These are phyloP conservation scores for Sugiyamaella chiloensis DNA, from an alignment of 805 yeast genomes.

Conservation along the genomic window DNA sequence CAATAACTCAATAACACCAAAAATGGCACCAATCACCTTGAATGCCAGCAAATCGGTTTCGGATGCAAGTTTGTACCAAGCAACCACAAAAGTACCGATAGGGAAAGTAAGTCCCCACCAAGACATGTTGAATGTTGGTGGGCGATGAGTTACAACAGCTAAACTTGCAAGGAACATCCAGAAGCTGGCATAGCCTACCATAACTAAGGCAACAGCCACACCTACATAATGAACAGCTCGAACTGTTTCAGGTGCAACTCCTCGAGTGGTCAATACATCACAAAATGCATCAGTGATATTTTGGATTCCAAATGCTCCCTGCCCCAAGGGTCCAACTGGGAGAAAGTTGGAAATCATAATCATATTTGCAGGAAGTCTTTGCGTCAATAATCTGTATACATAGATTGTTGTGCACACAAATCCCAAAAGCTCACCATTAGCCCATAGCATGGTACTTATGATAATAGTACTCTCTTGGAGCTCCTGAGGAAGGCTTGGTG, in stretches of 20 bases:
- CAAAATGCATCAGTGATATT: conserved; percentile 47
- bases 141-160: conserved; percentile 35
- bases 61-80: conserved; percentile 50
- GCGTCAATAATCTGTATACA: conserved; percentile 56
- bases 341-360: conserved; percentile 64
- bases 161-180: conserved; percentile 46
- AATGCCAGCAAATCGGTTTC: conserved; percentile 52
- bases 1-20: conserved; percentile 50
- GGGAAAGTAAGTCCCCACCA: conserved; percentile 93
- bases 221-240: conserved; percentile 36
- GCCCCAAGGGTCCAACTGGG: conserved; percentile 83
- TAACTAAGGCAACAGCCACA: conserved; percentile 42
- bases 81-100: conserved; percentile 72
- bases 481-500: conserved; percentile 41
- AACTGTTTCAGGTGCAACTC: conserved; percentile 24
- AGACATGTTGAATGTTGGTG: conserved; percentile 44
- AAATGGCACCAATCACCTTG: conserved; percentile 59
- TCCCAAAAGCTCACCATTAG: conserved; percentile 63
- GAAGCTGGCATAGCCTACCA: conserved; percentile 57
- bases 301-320: conserved; percentile 70
- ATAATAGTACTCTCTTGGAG: conserved; percentile 53
- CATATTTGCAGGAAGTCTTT: conserved; percentile 52
- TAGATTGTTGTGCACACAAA: conserved; percentile 54
- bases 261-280: conserved; percentile 22
- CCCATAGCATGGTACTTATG: conserved; percentile 59